A percentile compares a stretch with the other conserved stretches of the same genome.
These are phyloP conservation scores for Phylloboletellus chloephorus DNA, from an alignment of 1,284 basidiomycete genomes.

Conservation along the genomic window DNA sequence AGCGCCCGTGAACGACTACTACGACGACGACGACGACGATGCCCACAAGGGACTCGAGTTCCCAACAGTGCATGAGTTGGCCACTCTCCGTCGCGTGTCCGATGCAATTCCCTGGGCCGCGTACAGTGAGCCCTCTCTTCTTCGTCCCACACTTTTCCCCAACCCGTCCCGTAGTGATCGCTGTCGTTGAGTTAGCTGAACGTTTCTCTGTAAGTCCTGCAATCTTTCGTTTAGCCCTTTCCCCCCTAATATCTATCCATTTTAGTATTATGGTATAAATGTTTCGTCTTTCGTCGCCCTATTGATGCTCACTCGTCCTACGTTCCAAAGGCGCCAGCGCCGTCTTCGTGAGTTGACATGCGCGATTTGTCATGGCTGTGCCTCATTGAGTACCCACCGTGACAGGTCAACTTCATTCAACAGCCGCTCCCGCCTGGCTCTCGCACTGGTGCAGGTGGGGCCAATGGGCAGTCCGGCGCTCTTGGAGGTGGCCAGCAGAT, in stretches of 20 bases:
- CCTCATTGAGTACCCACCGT: conserved; percentile 21
- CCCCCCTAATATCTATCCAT: conserved; percentile 7
- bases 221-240: background rate
- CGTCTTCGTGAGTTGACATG: conserved; percentile 50
- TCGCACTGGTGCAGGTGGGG: conserved; percentile 58
- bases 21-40: conserved; percentile 35
- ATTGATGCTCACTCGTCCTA: background rate
- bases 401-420: conserved; percentile 70
- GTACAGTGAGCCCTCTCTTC: conserved; percentile 45
- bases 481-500: conserved; percentile 61
- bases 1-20: no score
- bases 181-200: conserved; percentile 66
- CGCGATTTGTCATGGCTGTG: conserved; percentile 3
- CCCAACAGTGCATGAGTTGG: conserved; percentile 65
- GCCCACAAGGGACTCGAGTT: conserved; percentile 55
- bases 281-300: background rate
- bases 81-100: conserved; percentile 55
- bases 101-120: conserved; percentile 62
- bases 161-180: conserved; percentile 49
- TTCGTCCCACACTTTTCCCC: conserved; percentile 10
- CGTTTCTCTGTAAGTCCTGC: conserved; percentile 57
- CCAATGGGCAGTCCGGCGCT: conserved; percentile 60
- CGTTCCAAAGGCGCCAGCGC: conserved; percentile 56
- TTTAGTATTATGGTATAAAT: conserved; percentile 35
- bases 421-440: conserved; percentile 62